These are phyloP conservation scores for Trametes versicolor DNA, from an alignment of 1,284 basidiomycete species.

Conservation along the genomic window DNA sequence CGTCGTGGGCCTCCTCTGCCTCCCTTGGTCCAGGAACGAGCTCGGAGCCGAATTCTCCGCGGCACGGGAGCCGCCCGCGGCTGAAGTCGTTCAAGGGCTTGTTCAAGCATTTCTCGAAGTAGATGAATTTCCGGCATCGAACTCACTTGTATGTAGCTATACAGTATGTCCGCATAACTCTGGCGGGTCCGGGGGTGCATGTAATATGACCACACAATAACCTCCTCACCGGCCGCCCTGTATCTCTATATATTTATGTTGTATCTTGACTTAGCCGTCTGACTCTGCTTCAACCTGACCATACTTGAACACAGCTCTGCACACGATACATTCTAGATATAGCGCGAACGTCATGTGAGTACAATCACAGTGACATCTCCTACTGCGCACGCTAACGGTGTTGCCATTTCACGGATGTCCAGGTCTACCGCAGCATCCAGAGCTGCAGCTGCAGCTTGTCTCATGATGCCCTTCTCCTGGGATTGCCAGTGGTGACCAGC, in stretches of 20 bases:
- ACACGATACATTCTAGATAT: not conserved
- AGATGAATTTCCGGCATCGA: not conserved
- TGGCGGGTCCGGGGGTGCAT: not conserved
- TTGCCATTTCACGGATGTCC: not conserved
- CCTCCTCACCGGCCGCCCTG: not conserved
- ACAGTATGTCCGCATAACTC: not conserved
- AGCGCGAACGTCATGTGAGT: not conserved
- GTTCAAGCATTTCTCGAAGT: constrained; percentile 36
- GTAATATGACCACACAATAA: not conserved
- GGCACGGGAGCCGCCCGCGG: constrained; percentile 22
- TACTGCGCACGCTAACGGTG: not conserved
- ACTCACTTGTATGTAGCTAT: not conserved
- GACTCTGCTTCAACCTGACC: not conserved
- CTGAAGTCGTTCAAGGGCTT: constrained; percentile 32
- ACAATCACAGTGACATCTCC: not conserved
- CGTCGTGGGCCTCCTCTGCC: constrained; percentile 14
- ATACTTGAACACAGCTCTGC: not conserved
- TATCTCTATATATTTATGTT: constrained; percentile 9
- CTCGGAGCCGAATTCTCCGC: constrained; percentile 32
- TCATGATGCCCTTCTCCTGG: not conserved
- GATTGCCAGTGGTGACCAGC: too few species aligned
- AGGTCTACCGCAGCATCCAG: not conserved
- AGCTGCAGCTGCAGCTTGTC: not conserved
- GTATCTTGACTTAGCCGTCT: not conserved
- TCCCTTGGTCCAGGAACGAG: constrained; percentile 13